These are phyloP conservation scores for Pythium periplocum DNA, from an alignment of 352 stramenopile genomes.

Conservation along the genomic window DNA sequence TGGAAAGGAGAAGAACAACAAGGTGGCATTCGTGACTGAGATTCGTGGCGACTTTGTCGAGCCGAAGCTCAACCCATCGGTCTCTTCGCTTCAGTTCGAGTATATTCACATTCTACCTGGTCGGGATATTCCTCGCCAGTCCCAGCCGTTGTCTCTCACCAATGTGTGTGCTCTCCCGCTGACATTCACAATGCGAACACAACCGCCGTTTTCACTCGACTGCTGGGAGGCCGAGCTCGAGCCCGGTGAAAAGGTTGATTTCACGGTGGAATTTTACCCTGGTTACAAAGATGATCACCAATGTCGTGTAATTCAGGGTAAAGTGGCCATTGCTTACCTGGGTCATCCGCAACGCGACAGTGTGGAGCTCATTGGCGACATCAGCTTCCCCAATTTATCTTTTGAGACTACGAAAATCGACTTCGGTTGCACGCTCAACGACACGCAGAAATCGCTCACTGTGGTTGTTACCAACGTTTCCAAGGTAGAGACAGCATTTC, in stretches of 20 bases:
- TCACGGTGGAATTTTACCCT: constrained; percentile 93
- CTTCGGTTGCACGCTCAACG: constrained; percentile 94
- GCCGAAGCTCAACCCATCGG: constrained; percentile 79
- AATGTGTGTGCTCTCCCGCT: constrained; percentile 89
- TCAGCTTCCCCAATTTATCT: constrained; percentile 93
- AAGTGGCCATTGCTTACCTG: constrained; percentile 79
- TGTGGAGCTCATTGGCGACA: constrained; percentile 86
- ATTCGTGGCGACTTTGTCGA: constrained; percentile 89
- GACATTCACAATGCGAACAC: constrained; percentile 86
- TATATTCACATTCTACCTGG: constrained; percentile 80
- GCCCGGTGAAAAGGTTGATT: constrained; percentile 63
- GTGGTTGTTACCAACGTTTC: constrained; percentile 89
- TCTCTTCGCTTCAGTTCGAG: constrained; percentile 68
- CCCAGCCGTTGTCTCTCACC: constrained; percentile 71
- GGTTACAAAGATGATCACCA: constrained; percentile 89
- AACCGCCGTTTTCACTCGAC: constrained; percentile 90
- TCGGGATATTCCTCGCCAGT: constrained; percentile 53
- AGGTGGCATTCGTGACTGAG: constrained; percentile 84
- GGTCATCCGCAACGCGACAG: constrained; percentile 89
- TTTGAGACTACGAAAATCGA: constrained; percentile 90
- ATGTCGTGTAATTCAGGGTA: constrained; percentile 83
- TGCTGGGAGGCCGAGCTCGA: constrained; percentile 86
- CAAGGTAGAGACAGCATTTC: constrained; percentile 84
- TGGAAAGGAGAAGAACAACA: constrained; percentile 89
- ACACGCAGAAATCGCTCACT: constrained; percentile 89